Evolutionary conservation across 2,329 filamentous ascomycete genomes (phyloP), one percentile per base, ranked within the genome.

Genomic region (Knufia fluminis): DNA sequence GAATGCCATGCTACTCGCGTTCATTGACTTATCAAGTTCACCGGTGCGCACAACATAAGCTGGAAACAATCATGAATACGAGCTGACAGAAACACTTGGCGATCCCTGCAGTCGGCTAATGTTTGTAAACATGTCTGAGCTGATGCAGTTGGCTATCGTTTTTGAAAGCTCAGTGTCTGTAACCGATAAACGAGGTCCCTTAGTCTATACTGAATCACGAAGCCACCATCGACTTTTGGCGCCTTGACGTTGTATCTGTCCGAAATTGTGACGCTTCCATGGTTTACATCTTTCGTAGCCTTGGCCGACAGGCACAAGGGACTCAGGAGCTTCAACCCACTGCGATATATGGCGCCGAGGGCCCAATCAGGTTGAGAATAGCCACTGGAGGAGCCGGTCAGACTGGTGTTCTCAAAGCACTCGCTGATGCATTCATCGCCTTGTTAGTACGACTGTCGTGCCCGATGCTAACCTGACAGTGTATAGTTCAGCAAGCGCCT

Each of bases 401-500:
- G 51, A 63, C 58, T 4, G 62, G 63, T 7, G 46, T 67, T 12
- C 55, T 66, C 28, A 39, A 42, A 63, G 66, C 52, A 2, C 61
- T 71, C 12, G 65, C 66, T 14, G 61, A 70, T 46, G 59, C 54
- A 1, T 70, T 68, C 51, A 69, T 71, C 23, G 40, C 63, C 39
- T 56, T 57, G 32, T 60, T 59, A 24, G 61, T 68, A 10, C 48
- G 54, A 14, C 31, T 40, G 28, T 6, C 7, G 14, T 31, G 35
- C 7, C 28, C 41, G 12, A 28, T 20, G 14, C 17, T 35, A n/a
- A 52, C 38, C 28, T 33, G 33, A 41, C 12, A 16, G 7, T 24
- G 14, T 14, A 31, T 23, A 49, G 24, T 14, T 6, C 20, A 17
- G 26, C 24, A 20, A 16, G 3, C 19, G 4, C 42, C 24, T n/a